phyloP scores from a whole-genome alignment of 2,329 filamentous ascomycete genomes.

The Diaporthe batatas region DNA sequence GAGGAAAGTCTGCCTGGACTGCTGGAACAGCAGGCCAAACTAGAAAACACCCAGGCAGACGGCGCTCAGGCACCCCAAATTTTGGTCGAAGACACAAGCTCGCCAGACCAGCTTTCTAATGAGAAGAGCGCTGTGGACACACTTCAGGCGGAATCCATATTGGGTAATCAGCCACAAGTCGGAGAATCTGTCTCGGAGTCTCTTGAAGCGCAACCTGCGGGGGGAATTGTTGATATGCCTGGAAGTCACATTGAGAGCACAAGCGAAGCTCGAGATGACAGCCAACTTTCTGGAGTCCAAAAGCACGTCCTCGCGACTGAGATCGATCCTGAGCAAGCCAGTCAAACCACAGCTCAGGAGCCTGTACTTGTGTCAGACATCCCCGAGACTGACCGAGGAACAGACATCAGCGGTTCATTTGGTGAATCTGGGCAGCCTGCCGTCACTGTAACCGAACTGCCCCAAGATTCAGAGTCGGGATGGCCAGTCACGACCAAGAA shows the following conservation, averaged over 20 bases:
- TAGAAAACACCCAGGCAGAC: neutral
- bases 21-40: neutral
- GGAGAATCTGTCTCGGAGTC: neutral
- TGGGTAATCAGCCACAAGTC: neutral
- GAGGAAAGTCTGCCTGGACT: neutral
- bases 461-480: conserved; percentile 43
- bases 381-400: neutral
- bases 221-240: neutral
- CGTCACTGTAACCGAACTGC: conserved; percentile 12
- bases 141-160: neutral
- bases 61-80: neutral
- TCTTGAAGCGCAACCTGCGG: neutral
- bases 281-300: neutral
- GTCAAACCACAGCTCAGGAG: conserved; percentile 4
- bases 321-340: neutral
- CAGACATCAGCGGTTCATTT: neutral
- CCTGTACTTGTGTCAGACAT: neutral
- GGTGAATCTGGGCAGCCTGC: neutral
- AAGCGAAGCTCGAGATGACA: neutral
- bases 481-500: conserved; percentile 49
- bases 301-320: neutral
- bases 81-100: neutral
- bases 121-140: neutral
- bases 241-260: neutral
- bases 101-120: neutral